Evolutionary conservation across 2,329 filamentous ascomycete species (phyloP), one percentile per base, ranked within the genome.

Genomic region (Paecilomyces variotii): DNA sequence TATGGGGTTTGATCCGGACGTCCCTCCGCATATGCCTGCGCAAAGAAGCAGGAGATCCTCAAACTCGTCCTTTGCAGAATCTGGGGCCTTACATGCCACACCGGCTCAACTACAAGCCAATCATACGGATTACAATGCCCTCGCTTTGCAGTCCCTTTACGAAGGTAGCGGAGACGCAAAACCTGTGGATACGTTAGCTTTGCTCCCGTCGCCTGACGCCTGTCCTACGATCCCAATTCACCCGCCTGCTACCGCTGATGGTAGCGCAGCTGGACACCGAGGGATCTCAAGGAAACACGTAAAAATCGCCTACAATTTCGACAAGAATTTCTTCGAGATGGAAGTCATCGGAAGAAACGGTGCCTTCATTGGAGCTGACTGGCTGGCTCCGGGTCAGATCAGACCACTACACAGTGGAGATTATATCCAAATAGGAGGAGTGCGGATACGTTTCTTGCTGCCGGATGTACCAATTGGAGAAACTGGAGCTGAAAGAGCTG

Each of bases 211-310:
- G 28, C 80, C 80, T 2, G 73, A 80, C 57, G 76, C 80, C 58
- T 81, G 79, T 62, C 81, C 82, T 4, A 76, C 84, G 4, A 80
- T 87, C 53, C 83, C 84, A 4, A 84, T 87, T 34, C 84, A 86
- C 62, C 82, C 84, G 24, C 79, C 79, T 1, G 72, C 74, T 28
- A 77, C 77, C 14, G 68, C 74, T 39, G 74, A 78, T 53, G 79
- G 75, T 51, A 72, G 64, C 58, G 73, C 79, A 2, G 76, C 76
- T 11, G 78, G 78, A 14, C 82, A 85, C 62, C 82, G 81, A 61
- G 80, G 80, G 51, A 87, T 87, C 34, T 87, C 84, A 3, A 78
- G 84, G 26, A 80, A 84, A 64, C 85, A 87, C 66, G 79, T 85
- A 56, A 81, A 80, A 60, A 85, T 87, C 60, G 75, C 78, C 27